Conservation (phyloP, 2,329 filamentous ascomycete species). For the Penicillium sp. region DNA sequence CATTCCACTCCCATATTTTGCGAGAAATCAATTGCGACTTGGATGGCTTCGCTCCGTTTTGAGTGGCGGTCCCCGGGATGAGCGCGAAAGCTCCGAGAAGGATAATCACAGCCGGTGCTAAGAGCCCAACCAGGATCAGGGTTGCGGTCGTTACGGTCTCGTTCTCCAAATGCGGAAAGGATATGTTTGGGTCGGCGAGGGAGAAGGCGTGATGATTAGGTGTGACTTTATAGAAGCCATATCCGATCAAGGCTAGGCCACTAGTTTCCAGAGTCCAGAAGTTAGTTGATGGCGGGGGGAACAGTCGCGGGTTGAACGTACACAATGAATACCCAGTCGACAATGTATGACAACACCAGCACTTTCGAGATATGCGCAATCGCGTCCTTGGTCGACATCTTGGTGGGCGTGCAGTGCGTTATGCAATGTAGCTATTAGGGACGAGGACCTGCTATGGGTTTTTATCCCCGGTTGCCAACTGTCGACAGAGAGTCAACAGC, state of each 20-base stretch:
- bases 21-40: conserved; percentile 68
- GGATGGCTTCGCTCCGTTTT: conserved; percentile 46
- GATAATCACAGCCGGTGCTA: conserved; percentile 67
- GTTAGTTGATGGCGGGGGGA: background rate
- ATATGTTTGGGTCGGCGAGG: conserved; percentile 71
- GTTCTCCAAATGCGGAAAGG: conserved; percentile 67
- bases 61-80: conserved; percentile 69
- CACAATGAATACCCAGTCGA: conserved; percentile 70
- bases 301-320: conserved; percentile 31
- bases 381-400: conserved; percentile 2
- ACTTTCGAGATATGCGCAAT: conserved; percentile 42
- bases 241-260: conserved; percentile 58
- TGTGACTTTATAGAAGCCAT: conserved; percentile 56
- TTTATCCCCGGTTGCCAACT: background rate
- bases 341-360: conserved; percentile 64
- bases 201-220: conserved; percentile 71
- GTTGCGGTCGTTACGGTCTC: conserved; percentile 71
- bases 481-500: background rate
- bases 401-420: background rate
- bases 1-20: conserved; percentile 89
- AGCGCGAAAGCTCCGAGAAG: conserved; percentile 65
- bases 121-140: conserved; percentile 62
- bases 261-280: conserved; percentile 29
- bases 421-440: background rate
- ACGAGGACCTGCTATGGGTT: background rate